These are phyloP conservation scores for Trifolium fragiferum DNA, from an alignment of 306 rosid species.

Conservation along the genomic window DNA sequence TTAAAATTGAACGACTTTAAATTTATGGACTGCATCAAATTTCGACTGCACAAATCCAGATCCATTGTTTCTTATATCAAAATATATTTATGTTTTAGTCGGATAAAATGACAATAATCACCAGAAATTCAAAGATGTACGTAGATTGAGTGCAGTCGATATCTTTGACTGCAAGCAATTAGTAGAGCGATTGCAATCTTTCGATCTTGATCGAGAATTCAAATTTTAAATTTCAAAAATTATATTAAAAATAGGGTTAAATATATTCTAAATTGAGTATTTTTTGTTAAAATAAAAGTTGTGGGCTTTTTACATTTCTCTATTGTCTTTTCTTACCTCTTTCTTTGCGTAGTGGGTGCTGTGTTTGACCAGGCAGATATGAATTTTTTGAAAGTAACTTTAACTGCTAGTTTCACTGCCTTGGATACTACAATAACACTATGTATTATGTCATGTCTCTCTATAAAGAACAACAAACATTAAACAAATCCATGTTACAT, in stretches of 20 bases:
- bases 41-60: too few species aligned
- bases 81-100: background rate
- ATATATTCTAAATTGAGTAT: too few species aligned
- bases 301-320: background rate
- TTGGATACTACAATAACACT: constrained; percentile 6
- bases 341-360: constrained; percentile 46
- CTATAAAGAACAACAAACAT: background rate
- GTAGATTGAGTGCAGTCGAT: too few species aligned
- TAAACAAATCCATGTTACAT: background rate
- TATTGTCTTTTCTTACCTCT: constrained; percentile 49
- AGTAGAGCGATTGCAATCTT: too few species aligned
- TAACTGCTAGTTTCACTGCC: constrained; percentile 59
- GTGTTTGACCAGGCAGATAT: constrained; percentile 53
- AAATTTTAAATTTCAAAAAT: too few species aligned
- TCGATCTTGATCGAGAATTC: too few species aligned
- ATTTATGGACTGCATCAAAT: too few species aligned
- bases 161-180: too few species aligned
- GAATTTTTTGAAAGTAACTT: constrained; percentile 55
- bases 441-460: background rate
- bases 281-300: background rate
- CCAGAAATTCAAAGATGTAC: too few species aligned
- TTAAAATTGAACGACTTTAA: too few species aligned
- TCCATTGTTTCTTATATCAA: background rate
- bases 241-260: too few species aligned
- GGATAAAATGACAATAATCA: too few species aligned